Base-by-base conservation (phyloP, 2,329 filamentous ascomycete genomes). In the Hymenoscyphus fraxineus region DNA sequence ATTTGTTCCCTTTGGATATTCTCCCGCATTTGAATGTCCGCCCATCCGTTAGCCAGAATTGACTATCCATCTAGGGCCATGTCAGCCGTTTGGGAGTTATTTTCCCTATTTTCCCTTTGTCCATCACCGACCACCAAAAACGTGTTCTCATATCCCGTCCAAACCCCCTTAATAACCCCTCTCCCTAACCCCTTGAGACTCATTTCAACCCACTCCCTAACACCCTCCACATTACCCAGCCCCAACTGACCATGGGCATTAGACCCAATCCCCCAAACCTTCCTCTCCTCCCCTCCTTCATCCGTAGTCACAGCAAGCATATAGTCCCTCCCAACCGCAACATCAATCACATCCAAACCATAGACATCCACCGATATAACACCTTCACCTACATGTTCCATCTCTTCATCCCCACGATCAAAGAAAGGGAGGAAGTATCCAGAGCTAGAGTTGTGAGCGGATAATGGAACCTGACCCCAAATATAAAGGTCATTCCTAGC, bases 291-390 rank as follows among this genome's bases (percentile, higher is more conserved):
- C 44, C 44, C 44, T 6, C 27, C 44, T 19, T 19, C 44, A 16
- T 51, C 44, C 0, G 77, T 76, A 0, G 81, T 83, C 31, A 89
- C 72, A 6, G 81, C 82, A 9, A 88, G 76, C n/a, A 85, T 78
- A 73, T 90, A 87, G 7, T 79, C 78, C 41, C 83, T 81, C 0
- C 88, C 88, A 6, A 89, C 71, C 0, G 80, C 83, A 47, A 88
- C 77, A 67, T 88, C 86, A 6, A 78, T 67, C 2, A 89, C 77
- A 65, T 89, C 84, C 27, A 78, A 76, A 3, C 78, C 78, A 6
- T 75, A 77, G 6, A 80, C 78, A 40, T 75, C 73, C 15, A 74
- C 58, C 9, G 73, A 70, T 12, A 59, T 65, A 13, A 10, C 32
- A 44, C n/a, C 38, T 67, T 47, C 35, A 62, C 32, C 44, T 19